A percentile compares a stretch with the other conserved stretches of the same genome.
Conservation (phyloP, 148 eudicot genomes). For the Silene conica region DNA sequence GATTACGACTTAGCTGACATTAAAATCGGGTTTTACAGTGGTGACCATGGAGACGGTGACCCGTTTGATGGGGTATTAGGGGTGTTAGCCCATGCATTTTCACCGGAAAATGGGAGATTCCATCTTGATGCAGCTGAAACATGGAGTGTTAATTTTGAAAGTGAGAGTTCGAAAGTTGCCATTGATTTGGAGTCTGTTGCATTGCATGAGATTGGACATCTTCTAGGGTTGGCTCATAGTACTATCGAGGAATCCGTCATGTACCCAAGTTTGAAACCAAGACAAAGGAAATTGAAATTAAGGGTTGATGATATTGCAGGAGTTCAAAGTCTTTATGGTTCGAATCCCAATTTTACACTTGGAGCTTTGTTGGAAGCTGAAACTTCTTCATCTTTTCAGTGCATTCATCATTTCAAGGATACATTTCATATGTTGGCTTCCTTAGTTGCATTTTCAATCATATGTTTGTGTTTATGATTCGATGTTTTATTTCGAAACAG, state of each 20-base stretch:
- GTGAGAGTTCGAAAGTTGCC: constrained; percentile 46
- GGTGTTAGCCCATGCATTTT: constrained; percentile 74
- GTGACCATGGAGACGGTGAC: constrained; percentile 88
- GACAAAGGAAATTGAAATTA: constrained; percentile 49
- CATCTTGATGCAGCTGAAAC: constrained; percentile 74
- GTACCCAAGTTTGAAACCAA: constrained; percentile 81
- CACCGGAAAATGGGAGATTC: constrained; percentile 75
- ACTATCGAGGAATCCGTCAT: constrained; percentile 48
- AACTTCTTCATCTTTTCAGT: constrained; percentile 31
- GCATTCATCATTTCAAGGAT: not conserved
- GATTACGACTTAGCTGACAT: constrained; percentile 53
- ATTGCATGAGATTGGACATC: constrained; percentile 76
- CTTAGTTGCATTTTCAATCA: not conserved
- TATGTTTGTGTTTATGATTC: not conserved
- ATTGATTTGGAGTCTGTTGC: constrained; percentile 84
- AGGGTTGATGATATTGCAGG: constrained; percentile 64
- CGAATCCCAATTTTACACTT: constrained; percentile 64
- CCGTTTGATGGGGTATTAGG: constrained; percentile 82
- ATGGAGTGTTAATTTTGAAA: constrained; percentile 61
- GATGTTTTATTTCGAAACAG: not conserved
- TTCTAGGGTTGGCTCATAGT: constrained; percentile 69
- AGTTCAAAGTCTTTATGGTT: constrained; percentile 69
- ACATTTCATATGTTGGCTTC: not conserved
- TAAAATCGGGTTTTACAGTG: constrained; percentile 56
- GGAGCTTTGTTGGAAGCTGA: constrained; percentile 47